Evolutionary conservation across 768 basidiomycete species (phyloP).

Genomic region (Plicaturopsis crispa): DNA sequence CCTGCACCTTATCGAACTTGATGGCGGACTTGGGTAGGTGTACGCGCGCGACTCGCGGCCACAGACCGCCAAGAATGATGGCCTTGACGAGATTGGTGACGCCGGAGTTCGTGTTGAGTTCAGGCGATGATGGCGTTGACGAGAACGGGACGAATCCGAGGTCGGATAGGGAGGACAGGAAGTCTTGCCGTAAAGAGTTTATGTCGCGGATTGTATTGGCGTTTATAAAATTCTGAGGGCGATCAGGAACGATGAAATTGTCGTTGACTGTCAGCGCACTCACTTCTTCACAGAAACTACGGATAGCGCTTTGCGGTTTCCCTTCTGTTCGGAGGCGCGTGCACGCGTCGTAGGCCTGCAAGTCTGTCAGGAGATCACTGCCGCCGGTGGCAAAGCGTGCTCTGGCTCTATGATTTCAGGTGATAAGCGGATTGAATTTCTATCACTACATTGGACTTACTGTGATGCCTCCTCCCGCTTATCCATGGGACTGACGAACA

Average conservation of each 20-base stretch:
- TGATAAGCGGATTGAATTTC: background rate
- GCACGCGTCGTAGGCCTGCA: constrained; percentile 66
- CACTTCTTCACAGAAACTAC: constrained; percentile 69
- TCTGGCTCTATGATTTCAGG: constrained; percentile 55
- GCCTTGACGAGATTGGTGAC: constrained; percentile 78
- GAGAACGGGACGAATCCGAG: constrained; percentile 59
- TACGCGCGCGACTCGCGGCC: constrained; percentile 76
- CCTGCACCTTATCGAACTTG: constrained; percentile 81
- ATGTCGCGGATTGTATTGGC: constrained; percentile 68
- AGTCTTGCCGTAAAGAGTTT: constrained; percentile 68
- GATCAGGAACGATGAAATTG: constrained; percentile 8
- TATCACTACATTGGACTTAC: constrained; percentile 29
- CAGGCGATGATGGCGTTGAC: constrained; percentile 35
- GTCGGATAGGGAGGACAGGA: constrained; percentile 58
- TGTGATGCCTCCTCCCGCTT: constrained; percentile 72
- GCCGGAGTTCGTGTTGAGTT: constrained; percentile 56
- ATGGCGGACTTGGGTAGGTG: constrained; percentile 64
- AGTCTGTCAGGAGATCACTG: constrained; percentile 83
- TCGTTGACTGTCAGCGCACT: too few relatives aligned
- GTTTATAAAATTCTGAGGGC: constrained; percentile 75
- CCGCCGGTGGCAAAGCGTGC: constrained; percentile 58
- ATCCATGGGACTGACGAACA: constrained; percentile 79
- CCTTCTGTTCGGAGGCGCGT: constrained; percentile 40
- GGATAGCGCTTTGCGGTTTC: constrained; percentile 35
- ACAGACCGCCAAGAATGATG: constrained; percentile 79